Evolutionary conservation across 2,329 filamentous ascomycete genomes (phyloP), one percentile per base, ranked within the genome.

Genomic region (Blastomyces silverae): DNA sequence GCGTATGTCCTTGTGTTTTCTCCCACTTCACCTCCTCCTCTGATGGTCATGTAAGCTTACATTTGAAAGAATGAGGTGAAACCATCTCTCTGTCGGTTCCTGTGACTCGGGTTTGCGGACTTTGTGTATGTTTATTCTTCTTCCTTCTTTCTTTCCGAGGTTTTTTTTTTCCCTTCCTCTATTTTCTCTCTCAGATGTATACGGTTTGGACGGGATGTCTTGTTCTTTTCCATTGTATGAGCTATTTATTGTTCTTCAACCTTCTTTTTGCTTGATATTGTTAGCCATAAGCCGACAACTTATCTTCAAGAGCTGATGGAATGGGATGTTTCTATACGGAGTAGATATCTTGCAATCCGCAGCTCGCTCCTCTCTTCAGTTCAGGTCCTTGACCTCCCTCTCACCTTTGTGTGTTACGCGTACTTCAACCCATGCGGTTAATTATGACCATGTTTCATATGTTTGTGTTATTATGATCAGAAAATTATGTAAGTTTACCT

Each of bases 261-360:
- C 7, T 60, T 42, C 22, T 20, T 46, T 28, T 60, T 60, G 20
- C 53, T 39, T 50, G 7, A 25, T 39, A 59, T 67, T 60, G n/a
- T 46, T 17, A 46, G 6, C 15, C 7, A 3, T 50, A 22, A 50
- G 20, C 11, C 11, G 1, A 50, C 6, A 22, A 22, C 46, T 50
- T 8, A 22, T 8, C 44, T n/a, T 10, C 13, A 39, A 39, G 10
- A 39, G 37, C 8, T 22, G 46, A 50, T 22, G 11, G 20, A 11
- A 50, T 22, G 3, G 3, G n/a, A 50, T 50, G 46, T n/a, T 50
- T 50, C 46, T 48, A 50, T 2, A n/a, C n/a, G n/a, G n/a, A n/a
- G n/a, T n/a, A 22, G 10, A 3, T 50, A 22, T 50, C 7, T 50
- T 50, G 10, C 37, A 11, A 39, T 39, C 37, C 7, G 37, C 37